Evolutionary conservation across 1,284 basidiomycete species (phyloP).

Genomic region (Neonothopanus nambi): DNA sequence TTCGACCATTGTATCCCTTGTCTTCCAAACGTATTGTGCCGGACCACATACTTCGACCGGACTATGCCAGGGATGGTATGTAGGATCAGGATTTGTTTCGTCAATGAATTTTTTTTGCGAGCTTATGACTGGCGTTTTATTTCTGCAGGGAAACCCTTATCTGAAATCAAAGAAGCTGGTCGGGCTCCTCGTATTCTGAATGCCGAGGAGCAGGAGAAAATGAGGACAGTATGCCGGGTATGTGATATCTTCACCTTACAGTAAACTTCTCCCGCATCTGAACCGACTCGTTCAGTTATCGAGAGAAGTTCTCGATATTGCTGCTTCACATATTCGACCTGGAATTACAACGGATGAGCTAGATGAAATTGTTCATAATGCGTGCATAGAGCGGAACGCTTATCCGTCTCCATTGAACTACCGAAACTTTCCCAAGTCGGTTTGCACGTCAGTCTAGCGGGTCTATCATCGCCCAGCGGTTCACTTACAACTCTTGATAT

Average conservation of each 20-base stretch:
- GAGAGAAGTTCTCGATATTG: conserved; percentile 90
- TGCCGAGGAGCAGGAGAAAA: conserved; percentile 72
- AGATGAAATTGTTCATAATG: conserved; percentile 95
- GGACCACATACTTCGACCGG: conserved; percentile 74
- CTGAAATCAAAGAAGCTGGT: conserved; percentile 59
- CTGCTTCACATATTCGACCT: conserved; percentile 81
- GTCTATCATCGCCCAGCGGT: conserved; percentile 1
- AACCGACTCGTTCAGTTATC: conserved; percentile 56
- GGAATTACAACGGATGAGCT: conserved; percentile 96
- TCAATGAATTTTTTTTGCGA: conserved; percentile 19
- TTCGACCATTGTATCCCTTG: conserved; percentile 77
- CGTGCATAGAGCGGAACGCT: conserved; percentile 86
- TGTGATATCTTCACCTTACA: conserved; percentile 27
- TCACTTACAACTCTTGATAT: conserved; percentile 1
- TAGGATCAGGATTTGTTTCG: conserved; percentile 37
- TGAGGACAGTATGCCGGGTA: conserved; percentile 77
- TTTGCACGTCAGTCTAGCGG: conserved; percentile 79
- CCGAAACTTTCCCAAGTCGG: conserved; percentile 90
- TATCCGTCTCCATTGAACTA: conserved; percentile 97
- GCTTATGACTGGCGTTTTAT: conserved; percentile 19
- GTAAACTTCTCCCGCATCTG: not conserved
- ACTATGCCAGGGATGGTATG: conserved; percentile 79
- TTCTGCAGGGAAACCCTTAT: conserved; percentile 56
- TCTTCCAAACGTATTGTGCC: conserved; percentile 71
- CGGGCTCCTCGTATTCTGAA: conserved; percentile 66